Base-by-base conservation (phyloP, 495 filamentous ascomycete genomes). In the Rostrohypoxylon terebratum region DNA sequence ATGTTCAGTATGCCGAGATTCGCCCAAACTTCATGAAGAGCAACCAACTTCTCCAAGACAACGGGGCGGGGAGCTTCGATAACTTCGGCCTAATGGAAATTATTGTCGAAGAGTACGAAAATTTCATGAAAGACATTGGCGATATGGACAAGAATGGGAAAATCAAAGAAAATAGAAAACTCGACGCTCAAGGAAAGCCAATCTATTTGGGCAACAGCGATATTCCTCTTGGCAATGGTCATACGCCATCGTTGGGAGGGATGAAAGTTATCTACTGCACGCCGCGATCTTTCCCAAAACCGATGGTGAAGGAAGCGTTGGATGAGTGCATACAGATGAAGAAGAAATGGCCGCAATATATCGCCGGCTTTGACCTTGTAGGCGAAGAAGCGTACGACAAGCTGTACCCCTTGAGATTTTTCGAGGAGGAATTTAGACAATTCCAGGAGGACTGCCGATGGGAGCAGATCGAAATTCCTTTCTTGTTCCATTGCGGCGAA, bases 401-500 rank as follows among this genome's bases (percentile, higher is more conserved):
- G 53, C 92, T 90, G 4, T 82, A 89, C 21, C 85, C 93, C 0
- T 86, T 97, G 21, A 86, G 83, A 34, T 88, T 91, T 68, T 90
- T 96, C 25, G 82, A 90, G 0, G 89, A 91, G 0, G 83, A 95
- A 59, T 84, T 98, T n/a, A 90, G 94, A 57, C 90, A 90, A 83
- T 98, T 99, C 83, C 88, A 87, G 51, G 88, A 90, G 64, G 82
- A 85, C 23, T 98, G 95, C 72, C 81, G 81, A 6, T 84, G 87
- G 59, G 86, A 89, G 68, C 84, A 83, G 2, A 81, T 96, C 2
- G 90, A 97, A 4, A 92, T 98, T n/a, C 96, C 96, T 0, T 96
- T 97, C 79, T 89, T 96, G 71, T 96, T 99, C 79, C 96, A 99
- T 75, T 96, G 94, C 51, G 96, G 94, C 31, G 94, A 98, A 80